Evolutionary conservation across 1,139 yeast genomes (phyloP), one percentile per base, ranked within the genome.

Genomic region (Zygosaccharomyces sapae): DNA sequence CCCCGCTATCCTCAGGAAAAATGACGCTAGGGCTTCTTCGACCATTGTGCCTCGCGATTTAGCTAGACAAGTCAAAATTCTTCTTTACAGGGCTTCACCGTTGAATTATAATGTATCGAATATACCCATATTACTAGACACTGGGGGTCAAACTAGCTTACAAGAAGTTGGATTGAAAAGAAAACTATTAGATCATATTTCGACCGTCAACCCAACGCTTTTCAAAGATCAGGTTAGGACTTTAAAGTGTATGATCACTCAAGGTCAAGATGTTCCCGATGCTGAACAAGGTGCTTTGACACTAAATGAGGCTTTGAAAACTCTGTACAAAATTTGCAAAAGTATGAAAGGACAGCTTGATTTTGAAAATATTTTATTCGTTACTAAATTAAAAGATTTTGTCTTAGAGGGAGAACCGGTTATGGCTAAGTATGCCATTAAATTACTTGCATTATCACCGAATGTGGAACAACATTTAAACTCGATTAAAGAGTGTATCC

Each of bases 361-460:
- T 31, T 53, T 61, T 39, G 57, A 54, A 13, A 71, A 68, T 38
- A 49, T 57, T 0, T 61, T 59, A 6, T 79, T 80, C 52, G 57
- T 67, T 8, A 73, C 71, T 7, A 64, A 67, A 8, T 61, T 83
- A 43, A 68, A 71, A 42, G 63, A 66, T 1, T 66, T 82, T 33
- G 76, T 86, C 0, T 50, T 70, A 0, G 57, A 61, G 1, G 94
- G 94, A 0, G 66, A 77, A 0, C 79, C 87, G 1, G 52, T 60
- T 9, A 88, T 84, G 56, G 85, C 92, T 0, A 80, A 76, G 57
- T 86, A 82, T 61, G 76, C 90, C 0, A 69, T 81, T 7, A 81
- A 79, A 58, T 70, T 85, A 6, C 57, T 86, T n/a, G 73, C 77
- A 2, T 67, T 78, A 29, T 69, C 77, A 25, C 66, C 71, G 1